Evolutionary conservation across 2,329 filamentous ascomycete species (phyloP), one percentile per base, ranked within the genome.

Genomic region (Rhynchosporium graminicola): DNA sequence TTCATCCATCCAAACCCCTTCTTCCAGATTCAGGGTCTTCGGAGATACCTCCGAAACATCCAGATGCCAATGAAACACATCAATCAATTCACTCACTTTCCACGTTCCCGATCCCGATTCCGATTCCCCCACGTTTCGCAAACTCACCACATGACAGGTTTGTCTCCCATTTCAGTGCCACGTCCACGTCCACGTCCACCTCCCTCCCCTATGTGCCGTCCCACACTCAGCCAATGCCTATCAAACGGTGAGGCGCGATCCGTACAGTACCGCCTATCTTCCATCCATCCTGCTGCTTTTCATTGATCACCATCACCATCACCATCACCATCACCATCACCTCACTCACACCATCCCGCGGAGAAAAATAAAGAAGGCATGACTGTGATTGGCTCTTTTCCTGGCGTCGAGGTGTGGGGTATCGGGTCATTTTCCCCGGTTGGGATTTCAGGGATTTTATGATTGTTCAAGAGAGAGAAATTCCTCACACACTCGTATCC

Each of bases 101-200:
- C 57, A 59, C 57, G 57, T 51, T 40, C 43, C 28, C 10, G 26
- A 3, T 29, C 36, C 13, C 36, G 3, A 26, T 31, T 20, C 51
- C 36, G 33, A 9, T 33, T 20, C n/a, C 48, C 51, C 51, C 51
- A 54, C 51, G 51, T 54, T 40, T 40, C 33, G 51, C 36, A 54
- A 29, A 45, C 12, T 51, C 33, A 43, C 57, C 38, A 47, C 46
- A 40, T 50, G 57, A 50, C 46, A 13, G 15, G 13, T 45, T 20
- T 45, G 15, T n/a, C 43, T 28, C 26, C 28, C 50, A 38, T 38
- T 20, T 10, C 10, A 33, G 38, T 20, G 31, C 29, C 48, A 36
- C 38, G 9, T 26, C 33, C 52, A 55, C 36, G 50, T 45, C 45
- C 46, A 48, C 57, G 57, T 42, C 48, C 57, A 59, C 47, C 29